A percentile compares a stretch with the other conserved stretches of the same genome.
These are phyloP conservation scores for Paspalum vaginatum DNA, from an alignment of 176 grass and related monocot genomes.

Conservation along the genomic window DNA sequence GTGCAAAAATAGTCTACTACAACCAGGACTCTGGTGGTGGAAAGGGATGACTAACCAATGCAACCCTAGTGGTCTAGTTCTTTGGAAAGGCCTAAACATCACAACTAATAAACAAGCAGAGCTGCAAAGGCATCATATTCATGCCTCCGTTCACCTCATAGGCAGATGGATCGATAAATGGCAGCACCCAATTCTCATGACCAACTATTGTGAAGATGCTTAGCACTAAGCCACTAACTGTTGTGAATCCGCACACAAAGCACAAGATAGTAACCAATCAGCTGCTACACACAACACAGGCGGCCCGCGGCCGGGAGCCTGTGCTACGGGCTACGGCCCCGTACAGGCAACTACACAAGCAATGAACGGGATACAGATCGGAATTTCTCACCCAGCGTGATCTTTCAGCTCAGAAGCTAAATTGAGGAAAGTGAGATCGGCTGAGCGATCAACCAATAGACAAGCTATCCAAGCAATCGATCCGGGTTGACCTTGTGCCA, in stretches of 20 bases:
- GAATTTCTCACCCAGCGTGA: neutral
- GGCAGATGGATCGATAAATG: neutral
- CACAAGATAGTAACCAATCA: neutral
- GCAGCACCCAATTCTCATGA: neutral
- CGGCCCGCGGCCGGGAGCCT: neutral
- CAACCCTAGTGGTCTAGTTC: conserved; percentile 5
- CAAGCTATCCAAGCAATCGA: neutral
- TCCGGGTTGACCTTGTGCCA: neutral
- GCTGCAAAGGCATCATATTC: neutral
- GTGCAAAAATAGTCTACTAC: conserved; percentile 3
- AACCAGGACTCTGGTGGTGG: neutral
- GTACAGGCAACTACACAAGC: neutral
- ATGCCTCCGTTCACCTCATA: neutral
- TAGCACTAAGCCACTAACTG: neutral
- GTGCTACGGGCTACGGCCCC: neutral
- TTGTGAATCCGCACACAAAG: neutral
- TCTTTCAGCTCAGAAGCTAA: conserved; percentile 20
- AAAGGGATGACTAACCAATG: neutral
- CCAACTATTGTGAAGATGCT: neutral
- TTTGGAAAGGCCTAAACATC: neutral
- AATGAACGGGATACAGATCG: neutral
- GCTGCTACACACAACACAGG: neutral
- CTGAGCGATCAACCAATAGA: neutral
- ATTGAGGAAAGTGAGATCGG: conserved; percentile 20
- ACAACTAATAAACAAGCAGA: neutral